Conservation (phyloP, 1,139 yeast species). For the Arxiozyma heterogenica region DNA sequence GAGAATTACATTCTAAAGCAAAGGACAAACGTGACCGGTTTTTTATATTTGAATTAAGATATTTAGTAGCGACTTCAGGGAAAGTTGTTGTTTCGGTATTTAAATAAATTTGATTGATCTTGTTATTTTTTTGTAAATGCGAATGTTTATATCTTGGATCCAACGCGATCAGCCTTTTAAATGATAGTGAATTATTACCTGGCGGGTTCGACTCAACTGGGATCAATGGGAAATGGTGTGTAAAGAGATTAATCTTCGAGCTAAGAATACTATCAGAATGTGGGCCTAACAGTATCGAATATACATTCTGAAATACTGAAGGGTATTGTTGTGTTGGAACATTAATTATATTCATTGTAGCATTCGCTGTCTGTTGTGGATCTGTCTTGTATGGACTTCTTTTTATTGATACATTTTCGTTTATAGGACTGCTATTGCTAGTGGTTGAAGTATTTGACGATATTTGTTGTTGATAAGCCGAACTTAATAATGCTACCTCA, state of each 20-base stretch:
- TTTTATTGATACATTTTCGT: background rate
- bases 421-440: slow-evolving; percentile 4
- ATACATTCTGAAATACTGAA: slow-evolving; percentile 16
- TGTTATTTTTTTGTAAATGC: slow-evolving; percentile 10
- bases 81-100: slow-evolving; percentile 17
- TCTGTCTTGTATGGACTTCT: background rate
- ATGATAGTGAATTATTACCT: slow-evolving; percentile 12
- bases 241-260: slow-evolving; percentile 21
- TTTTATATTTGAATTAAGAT: background rate
- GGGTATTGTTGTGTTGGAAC: slow-evolving; percentile 17
- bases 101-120: slow-evolving; percentile 26
- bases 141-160: slow-evolving; percentile 11
- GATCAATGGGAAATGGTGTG: slow-evolving; percentile 23
- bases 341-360: slow-evolving; percentile 1
- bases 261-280: slow-evolving; percentile 18
- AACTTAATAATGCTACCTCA: background rate
- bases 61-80: slow-evolving; percentile 19
- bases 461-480: background rate
- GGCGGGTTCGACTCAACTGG: slow-evolving; percentile 16
- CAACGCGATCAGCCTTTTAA: slow-evolving; percentile 17
- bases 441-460: background rate
- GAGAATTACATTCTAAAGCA: slow-evolving; percentile 22
- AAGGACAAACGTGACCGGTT: slow-evolving; percentile 14
- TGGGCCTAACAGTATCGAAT: slow-evolving; percentile 23
- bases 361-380: background rate